Conservation (phyloP, 352 stramenopile species). For the Phytophthora agathidicida region DNA sequence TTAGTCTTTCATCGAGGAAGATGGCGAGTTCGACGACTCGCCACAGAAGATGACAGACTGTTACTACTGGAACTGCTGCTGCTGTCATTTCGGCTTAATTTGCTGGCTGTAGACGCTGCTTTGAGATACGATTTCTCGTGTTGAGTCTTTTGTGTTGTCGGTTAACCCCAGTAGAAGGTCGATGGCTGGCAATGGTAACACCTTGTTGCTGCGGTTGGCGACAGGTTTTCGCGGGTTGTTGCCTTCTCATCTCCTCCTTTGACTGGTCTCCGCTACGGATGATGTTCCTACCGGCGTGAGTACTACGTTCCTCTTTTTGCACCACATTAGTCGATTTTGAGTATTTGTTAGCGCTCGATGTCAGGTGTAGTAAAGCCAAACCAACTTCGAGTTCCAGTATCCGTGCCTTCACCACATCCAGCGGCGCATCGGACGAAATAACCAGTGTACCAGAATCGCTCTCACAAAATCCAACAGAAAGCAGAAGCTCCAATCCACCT, state of each 20-base stretch:
- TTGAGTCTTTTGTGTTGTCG: background rate
- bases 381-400: conserved; percentile 58
- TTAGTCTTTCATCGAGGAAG: background rate
- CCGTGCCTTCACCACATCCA: conserved; percentile 38
- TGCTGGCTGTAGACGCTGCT: no score
- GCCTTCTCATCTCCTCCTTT: background rate
- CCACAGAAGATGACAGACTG: no score
- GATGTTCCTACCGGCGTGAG: no score
- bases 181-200: background rate
- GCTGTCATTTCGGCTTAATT: background rate
- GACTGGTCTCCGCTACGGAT: no score
- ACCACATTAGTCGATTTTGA: background rate
- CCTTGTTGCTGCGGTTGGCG: background rate
- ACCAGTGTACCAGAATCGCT: conserved; percentile 44
- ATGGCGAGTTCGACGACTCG: background rate
- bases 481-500: conserved; percentile 49
- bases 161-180: background rate
- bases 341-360: background rate
- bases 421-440: conserved; percentile 32
- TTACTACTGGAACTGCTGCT: background rate
- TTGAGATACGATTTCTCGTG: background rate
- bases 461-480: conserved; percentile 62
- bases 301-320: no score
- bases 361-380: conserved; percentile 18
- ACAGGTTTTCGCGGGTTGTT: background rate